Percentiles rank a stretch among this genome's conserved stretches.
These are phyloP conservation scores for Nakazawaea ambrosiae DNA, from an alignment of 805 yeast genomes.

Conservation along the genomic window DNA sequence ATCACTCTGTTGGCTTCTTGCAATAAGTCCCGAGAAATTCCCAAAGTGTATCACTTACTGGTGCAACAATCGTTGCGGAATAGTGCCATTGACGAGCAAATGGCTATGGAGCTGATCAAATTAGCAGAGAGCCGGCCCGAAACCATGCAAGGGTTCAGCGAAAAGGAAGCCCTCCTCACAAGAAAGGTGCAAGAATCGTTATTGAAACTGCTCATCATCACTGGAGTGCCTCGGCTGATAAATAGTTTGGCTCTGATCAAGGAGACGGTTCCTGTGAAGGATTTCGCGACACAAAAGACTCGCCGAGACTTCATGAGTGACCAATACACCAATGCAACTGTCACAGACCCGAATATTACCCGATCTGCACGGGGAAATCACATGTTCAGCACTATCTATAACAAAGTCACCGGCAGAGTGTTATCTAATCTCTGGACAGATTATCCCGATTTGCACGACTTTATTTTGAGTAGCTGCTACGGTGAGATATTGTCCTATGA, in stretches of 20 bases:
- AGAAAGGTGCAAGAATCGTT: constrained; percentile 62
- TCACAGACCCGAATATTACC: too few relatives aligned
- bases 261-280: not conserved
- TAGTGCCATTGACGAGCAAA: too few relatives aligned
- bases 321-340: too few relatives aligned
- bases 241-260: constrained; percentile 46
- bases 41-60: constrained; percentile 67
- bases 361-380: constrained; percentile 47
- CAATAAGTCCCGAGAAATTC: constrained; percentile 77
- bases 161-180: not conserved
- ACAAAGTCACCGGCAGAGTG: constrained; percentile 66
- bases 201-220: constrained; percentile 69
- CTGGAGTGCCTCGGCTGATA: constrained; percentile 81
- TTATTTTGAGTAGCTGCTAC: constrained; percentile 65
- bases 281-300: not conserved
- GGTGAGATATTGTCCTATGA: constrained; percentile 69
- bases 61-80: constrained; percentile 23
- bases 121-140: too few relatives aligned
- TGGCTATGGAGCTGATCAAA: too few relatives aligned
- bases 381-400: constrained; percentile 72
- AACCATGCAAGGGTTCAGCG: not conserved
- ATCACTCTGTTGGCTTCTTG: constrained; percentile 78
- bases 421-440: constrained; percentile 60
- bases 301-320: not conserved
- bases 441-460: constrained; percentile 82